phyloP scores from a whole-genome alignment of 768 basidiomycete genomes.

The Trametes cinnabarina region DNA sequence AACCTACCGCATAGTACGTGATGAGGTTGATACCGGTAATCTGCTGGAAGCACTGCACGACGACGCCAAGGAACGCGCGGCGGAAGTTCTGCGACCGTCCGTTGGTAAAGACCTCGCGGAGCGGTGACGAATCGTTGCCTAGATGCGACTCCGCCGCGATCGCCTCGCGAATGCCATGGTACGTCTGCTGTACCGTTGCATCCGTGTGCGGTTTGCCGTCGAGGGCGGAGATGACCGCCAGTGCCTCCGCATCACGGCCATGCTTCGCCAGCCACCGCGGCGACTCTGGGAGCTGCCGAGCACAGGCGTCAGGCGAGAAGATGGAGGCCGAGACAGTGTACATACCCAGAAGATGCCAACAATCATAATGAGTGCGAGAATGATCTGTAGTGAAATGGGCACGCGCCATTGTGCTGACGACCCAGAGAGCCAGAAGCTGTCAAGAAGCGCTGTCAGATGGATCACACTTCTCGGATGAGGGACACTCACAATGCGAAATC shows the following conservation, averaged over 20 bases:
- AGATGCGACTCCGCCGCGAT: constrained; percentile 40
- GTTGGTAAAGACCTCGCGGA: constrained; percentile 53
- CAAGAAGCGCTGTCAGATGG: background rate
- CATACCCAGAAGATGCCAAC: constrained; percentile 47
- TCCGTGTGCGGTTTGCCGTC: constrained; percentile 51
- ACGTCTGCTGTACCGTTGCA: constrained; percentile 47
- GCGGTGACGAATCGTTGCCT: constrained; percentile 33
- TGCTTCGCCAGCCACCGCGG: constrained; percentile 60
- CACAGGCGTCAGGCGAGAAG: background rate
- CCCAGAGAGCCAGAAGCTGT: constrained; percentile 48
- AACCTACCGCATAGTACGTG: constrained; percentile 43
- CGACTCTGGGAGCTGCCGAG: constrained; percentile 52
- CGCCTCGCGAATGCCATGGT: constrained; percentile 53
- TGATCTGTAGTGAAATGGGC: constrained; percentile 58
- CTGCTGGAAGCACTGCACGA: constrained; percentile 67
- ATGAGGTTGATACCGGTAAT: constrained; percentile 68
- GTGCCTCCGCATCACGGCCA: constrained; percentile 52
- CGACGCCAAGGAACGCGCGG: constrained; percentile 51
- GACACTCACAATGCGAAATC: constrained; percentile 57
- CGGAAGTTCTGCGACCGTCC: constrained; percentile 63
- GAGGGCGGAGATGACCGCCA: constrained; percentile 61
- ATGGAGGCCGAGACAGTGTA: constrained; percentile 6
- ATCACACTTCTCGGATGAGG: too few species aligned
- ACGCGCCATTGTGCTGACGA: constrained; percentile 62
- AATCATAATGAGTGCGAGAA: constrained; percentile 55